Base-by-base conservation (phyloP, 1,284 basidiomycete genomes). In the Apiotrichum domesticum region DNA sequence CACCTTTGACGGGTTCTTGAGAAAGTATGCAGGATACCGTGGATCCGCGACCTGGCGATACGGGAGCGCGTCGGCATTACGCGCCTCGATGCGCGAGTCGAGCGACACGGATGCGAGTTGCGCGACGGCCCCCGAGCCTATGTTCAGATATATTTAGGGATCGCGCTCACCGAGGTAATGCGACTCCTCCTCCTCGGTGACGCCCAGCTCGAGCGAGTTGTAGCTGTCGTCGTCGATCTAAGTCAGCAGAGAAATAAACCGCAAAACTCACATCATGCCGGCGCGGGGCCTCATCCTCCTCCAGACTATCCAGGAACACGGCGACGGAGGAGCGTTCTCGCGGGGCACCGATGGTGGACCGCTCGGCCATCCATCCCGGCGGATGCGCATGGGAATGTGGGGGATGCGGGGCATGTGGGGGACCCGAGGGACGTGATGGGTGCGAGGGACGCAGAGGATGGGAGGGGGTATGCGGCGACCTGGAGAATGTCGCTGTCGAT, bases 1-100 rank as follows among this genome's bases (percentile, higher is more conserved):
- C 3, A 65, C 61, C 6, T 51, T 51, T 6, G 55, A 58, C 1
- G 59, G 61, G 51, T 65, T 65, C 40, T 56, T 51, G 35, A 65
- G 52, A 41, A 65, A 65, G 51, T 53, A 63, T 4, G 59, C 63
- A 3, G 63, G 63, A n/a, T 61, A 46, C 1, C 54, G 53, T 6
- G 54, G 54, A 37, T 61, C 62, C 0, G 61, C 61, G 15, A 65
- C 63, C 34, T 65, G 63, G 7, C 63, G 62, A 44, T 58, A 65
- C 2, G 53, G 46, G 7, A 63, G 56, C 3, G 29, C 29, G 35
- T 42, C 14, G 43, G 46, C 32, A 13, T 35, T 51, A 15, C 54
- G 52, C 34, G 57, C 50, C n/a, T 58, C 56, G 11, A 55, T 50
- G 1, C 57, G 45, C 33, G 52, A 46, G 39, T 57, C 60, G 4